Evolutionary conservation across 805 yeast species (phyloP).

Genomic region (Kodamaea neixiangensis): DNA sequence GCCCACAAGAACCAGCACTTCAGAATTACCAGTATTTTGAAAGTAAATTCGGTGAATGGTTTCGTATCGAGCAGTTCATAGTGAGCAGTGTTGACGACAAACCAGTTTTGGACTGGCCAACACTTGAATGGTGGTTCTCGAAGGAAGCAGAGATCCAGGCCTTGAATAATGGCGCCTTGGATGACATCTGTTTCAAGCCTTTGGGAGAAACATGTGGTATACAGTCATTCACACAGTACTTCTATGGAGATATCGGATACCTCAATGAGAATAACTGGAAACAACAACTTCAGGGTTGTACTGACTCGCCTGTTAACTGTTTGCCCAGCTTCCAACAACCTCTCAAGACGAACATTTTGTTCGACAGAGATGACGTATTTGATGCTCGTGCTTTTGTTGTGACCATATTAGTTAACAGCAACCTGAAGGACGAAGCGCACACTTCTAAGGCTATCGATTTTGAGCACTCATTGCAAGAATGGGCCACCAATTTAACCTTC

Average conservation of each 20-base stretch:
- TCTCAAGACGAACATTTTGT: slow-evolving; percentile 65
- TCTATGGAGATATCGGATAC: slow-evolving; percentile 58
- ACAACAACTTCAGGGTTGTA: slow-evolving; percentile 55
- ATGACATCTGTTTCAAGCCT: slow-evolving; percentile 83
- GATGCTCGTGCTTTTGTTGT: slow-evolving; percentile 72
- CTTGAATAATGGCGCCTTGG: slow-evolving; percentile 38
- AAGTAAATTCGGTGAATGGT: slow-evolving; percentile 86
- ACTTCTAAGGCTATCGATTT: slow-evolving; percentile 51
- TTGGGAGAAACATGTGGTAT: slow-evolving; percentile 75
- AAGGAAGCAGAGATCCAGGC: slow-evolving; percentile 56
- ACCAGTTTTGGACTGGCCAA: slow-evolving; percentile 65
- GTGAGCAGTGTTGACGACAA: slow-evolving; percentile 56
- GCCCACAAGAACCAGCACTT: slow-evolving; percentile 69
- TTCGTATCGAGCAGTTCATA: slow-evolving; percentile 81
- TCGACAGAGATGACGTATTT: slow-evolving; percentile 53
- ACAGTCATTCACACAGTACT: slow-evolving; percentile 88
- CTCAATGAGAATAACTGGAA: slow-evolving; percentile 60
- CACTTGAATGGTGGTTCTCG: slow-evolving; percentile 86
- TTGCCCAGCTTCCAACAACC: slow-evolving; percentile 93
- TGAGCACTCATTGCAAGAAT: slow-evolving; percentile 65
- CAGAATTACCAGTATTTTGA: slow-evolving; percentile 72
- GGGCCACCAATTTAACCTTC: slow-evolving; percentile 17
- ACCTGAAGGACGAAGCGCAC: slow-evolving; percentile 41
- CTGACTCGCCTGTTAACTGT: slow-evolving; percentile 83
- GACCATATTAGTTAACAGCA: slow-evolving; percentile 67